Conservation (phyloP, 352 stramenopile species). For the Globisporangium takayamanum region DNA sequence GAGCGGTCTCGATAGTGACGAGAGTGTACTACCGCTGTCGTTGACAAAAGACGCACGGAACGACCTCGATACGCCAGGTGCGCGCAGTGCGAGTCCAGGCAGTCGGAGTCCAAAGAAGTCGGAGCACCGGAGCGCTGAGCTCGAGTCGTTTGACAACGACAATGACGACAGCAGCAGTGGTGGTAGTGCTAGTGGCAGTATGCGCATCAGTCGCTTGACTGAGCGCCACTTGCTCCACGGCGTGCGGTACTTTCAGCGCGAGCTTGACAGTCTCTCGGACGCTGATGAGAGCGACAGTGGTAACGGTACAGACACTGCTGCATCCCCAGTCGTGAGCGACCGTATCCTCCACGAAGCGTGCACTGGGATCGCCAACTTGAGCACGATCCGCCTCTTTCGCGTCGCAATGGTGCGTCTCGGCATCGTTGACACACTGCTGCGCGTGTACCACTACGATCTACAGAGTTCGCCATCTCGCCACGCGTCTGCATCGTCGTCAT, state of each 20-base stretch:
- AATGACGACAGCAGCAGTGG: background rate
- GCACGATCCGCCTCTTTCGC: conserved; percentile 52
- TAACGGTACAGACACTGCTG: background rate
- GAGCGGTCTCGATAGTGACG: conserved; percentile 12
- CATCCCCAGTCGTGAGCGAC: conserved; percentile 9
- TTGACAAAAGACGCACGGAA: background rate
- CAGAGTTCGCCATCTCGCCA: background rate
- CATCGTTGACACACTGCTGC: conserved; percentile 46
- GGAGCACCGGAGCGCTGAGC: background rate
- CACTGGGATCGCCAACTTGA: conserved; percentile 62
- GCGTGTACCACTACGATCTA: conserved; percentile 22
- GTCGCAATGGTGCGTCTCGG: conserved; percentile 45
- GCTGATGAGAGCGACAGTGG: background rate
- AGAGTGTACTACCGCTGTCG: background rate
- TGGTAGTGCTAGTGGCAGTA: background rate
- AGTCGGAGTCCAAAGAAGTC: background rate
- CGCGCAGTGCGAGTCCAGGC: background rate
- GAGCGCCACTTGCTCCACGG: conserved; percentile 57
- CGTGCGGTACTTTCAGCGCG: conserved; percentile 47
- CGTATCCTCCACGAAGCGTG: conserved; percentile 54
- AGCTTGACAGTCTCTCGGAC: conserved; percentile 26
- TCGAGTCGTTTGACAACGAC: conserved; percentile 4
- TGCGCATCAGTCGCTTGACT: conserved; percentile 26
- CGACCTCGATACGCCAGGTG: background rate
- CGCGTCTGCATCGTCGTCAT: background rate